A percentile compares a stretch with the other conserved stretches of the same genome.
phyloP scores from a whole-genome alignment of 768 basidiomycete species.

The Russula emetica region DNA sequence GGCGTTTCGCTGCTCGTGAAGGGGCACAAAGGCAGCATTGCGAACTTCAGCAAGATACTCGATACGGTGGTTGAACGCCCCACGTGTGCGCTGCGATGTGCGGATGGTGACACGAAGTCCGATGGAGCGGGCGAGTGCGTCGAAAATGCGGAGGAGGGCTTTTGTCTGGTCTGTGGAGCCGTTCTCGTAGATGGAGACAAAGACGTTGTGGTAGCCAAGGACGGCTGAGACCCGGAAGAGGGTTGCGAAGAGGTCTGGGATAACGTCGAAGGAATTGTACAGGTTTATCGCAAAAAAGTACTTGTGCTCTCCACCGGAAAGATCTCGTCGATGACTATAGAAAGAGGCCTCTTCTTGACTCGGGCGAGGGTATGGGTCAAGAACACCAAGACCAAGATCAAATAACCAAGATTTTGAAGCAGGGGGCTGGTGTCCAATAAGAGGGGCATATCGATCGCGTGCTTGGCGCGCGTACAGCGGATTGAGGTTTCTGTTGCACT shows the following conservation, averaged over 20 bases:
- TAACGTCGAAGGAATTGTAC: constrained; percentile 98
- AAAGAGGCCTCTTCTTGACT: constrained; percentile 39
- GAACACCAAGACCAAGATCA: constrained; percentile 41
- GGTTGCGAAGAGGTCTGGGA: constrained; percentile 94
- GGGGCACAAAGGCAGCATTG: constrained; percentile 92
- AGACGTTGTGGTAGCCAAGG: constrained; percentile 96
- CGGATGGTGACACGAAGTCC: constrained; percentile 92
- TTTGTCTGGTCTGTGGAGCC: constrained; percentile 99
- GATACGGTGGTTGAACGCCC: constrained; percentile 98
- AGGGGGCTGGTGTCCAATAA: constrained; percentile 72
- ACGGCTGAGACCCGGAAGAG: constrained; percentile 91
- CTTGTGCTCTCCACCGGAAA: constrained; percentile 71
- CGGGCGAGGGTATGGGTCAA: constrained; percentile 36
- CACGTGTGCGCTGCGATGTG: constrained; percentile 87
- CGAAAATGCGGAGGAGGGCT: constrained; percentile 91
- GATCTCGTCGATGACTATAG: constrained; percentile 33
- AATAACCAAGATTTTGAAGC: constrained; percentile 58
- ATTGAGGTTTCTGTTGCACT: constrained; percentile 84
- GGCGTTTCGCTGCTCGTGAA: constrained; percentile 88
- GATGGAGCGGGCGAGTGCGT: constrained; percentile 82
- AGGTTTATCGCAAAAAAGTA: constrained; percentile 99
- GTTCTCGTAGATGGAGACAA: constrained; percentile 98
- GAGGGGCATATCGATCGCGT: constrained; percentile 73
- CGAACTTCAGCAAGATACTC: constrained; percentile 99
- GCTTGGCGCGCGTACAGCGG: constrained; percentile 83